Percentiles rank a stretch among this genome's conserved stretches.
phyloP scores from a whole-genome alignment of 371 early-diverging fungal genomes.

The Haplosporangium sp. region DNA sequence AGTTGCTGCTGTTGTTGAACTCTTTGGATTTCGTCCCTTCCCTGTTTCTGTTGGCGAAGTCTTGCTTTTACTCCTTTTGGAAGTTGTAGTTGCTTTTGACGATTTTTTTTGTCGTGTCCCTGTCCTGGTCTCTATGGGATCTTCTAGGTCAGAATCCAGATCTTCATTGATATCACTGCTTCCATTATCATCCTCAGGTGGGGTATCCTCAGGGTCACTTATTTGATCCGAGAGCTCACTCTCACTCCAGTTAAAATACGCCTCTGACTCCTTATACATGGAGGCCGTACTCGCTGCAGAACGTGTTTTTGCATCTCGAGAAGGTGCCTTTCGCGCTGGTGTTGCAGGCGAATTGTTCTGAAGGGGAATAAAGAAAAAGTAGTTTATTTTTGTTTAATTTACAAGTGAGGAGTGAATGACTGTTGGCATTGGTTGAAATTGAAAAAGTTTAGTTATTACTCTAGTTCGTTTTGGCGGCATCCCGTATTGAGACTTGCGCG shows the following conservation, averaged over 20 bases:
- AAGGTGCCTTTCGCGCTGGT: conserved; percentile 29
- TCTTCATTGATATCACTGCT: conserved; percentile 3
- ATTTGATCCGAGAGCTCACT: conserved; percentile 28
- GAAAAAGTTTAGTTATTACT: conserved; percentile 6
- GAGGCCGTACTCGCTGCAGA: conserved; percentile 41
- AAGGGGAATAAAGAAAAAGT: neutral
- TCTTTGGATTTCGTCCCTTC: conserved; percentile 12
- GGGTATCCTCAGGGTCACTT: conserved; percentile 28
- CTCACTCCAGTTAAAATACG: conserved; percentile 11
- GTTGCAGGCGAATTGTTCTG: conserved; percentile 16
- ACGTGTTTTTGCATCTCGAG: conserved; percentile 41
- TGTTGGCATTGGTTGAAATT: neutral
- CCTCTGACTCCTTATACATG: conserved; percentile 42
- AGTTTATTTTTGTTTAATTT: neutral
- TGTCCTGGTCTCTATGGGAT: neutral
- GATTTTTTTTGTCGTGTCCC: conserved; percentile 5
- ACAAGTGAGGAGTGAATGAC: no score
- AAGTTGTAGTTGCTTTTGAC: neutral
- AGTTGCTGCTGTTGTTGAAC: neutral
- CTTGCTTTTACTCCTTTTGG: neutral
- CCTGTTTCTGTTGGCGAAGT: conserved; percentile 6
- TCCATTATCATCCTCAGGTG: neutral
- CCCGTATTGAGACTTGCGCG: neutral
- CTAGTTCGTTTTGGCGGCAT: conserved; percentile 47
- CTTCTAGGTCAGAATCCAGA: neutral